A percentile compares a stretch with the other conserved stretches of the same genome.
Evolutionary conservation across 495 filamentous ascomycete species (phyloP).

Genomic region (Hyaloscypha hepaticicola): DNA sequence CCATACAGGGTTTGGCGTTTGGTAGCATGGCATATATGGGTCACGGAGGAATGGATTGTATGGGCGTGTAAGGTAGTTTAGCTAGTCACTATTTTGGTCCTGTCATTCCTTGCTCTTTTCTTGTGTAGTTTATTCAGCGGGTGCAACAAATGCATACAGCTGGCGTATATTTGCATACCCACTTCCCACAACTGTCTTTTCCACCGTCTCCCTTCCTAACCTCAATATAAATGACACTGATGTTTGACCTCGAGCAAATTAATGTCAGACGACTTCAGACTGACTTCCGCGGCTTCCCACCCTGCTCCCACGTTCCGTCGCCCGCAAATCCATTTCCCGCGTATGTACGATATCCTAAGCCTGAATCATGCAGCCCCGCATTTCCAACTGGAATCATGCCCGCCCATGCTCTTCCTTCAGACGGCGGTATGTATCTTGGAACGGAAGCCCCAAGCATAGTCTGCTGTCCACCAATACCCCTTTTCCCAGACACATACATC

Average conservation of each 20-base stretch:
- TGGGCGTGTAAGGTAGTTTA: background rate
- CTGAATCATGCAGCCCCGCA: background rate
- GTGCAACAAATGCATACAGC: background rate
- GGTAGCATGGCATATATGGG: background rate
- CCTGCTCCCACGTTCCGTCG: background rate
- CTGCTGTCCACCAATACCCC: background rate
- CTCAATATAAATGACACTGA: background rate
- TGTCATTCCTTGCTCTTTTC: background rate
- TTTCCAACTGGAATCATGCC: background rate
- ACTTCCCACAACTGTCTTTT: background rate
- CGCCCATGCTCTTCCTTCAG: background rate
- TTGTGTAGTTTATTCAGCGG: background rate
- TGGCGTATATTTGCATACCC: too few species aligned
- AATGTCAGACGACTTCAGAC: background rate
- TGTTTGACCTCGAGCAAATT: background rate
- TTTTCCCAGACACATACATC: background rate
- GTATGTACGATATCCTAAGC: background rate
- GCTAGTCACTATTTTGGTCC: background rate
- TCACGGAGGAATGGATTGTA: background rate
- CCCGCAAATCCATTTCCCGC: background rate
- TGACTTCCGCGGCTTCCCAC: background rate
- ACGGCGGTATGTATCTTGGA: background rate
- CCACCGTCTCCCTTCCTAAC: background rate
- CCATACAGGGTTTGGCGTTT: background rate
- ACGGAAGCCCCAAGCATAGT: background rate